Conservation (phyloP, 2,329 filamentous ascomycete genomes). For the Cytospora schulzeri region DNA sequence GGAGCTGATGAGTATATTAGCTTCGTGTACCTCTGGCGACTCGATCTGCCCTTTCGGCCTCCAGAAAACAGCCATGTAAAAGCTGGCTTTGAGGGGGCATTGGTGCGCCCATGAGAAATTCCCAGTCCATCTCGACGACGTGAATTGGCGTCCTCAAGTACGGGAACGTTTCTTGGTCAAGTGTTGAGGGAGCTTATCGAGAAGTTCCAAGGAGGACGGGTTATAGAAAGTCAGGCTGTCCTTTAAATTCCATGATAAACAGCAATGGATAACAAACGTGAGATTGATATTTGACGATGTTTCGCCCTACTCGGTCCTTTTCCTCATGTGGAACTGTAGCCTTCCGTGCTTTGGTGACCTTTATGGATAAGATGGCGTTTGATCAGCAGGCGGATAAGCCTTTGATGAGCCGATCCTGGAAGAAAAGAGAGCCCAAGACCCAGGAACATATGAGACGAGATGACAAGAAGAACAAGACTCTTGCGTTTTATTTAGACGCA, state of each 20-base stretch:
- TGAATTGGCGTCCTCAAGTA: neutral
- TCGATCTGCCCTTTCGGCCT: conserved; percentile 55
- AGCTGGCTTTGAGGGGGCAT: conserved; percentile 37
- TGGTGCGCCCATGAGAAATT: conserved; percentile 14
- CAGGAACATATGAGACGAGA: neutral
- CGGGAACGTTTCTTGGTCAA: neutral
- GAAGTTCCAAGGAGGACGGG: neutral
- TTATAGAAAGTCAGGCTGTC: conserved; percentile 8
- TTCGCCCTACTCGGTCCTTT: neutral
- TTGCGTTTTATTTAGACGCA: neutral
- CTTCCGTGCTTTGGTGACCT: neutral
- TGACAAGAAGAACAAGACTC: neutral
- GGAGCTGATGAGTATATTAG: too few species aligned
- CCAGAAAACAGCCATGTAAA: conserved; percentile 55
- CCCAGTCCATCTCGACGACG: conserved; percentile 18
- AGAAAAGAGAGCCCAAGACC: neutral
- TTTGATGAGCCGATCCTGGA: neutral
- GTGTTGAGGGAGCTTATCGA: neutral
- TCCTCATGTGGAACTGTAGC: neutral
- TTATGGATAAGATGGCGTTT: neutral
- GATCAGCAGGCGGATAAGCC: neutral
- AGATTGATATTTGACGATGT: neutral
- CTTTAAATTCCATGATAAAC: conserved; percentile 10
- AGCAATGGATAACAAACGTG: neutral
- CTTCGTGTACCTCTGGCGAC: conserved; percentile 38